Evolutionary conservation across 2,329 filamentous ascomycete species (phyloP), one percentile per base, ranked within the genome.

Genomic region (Alternaria triticina): DNA sequence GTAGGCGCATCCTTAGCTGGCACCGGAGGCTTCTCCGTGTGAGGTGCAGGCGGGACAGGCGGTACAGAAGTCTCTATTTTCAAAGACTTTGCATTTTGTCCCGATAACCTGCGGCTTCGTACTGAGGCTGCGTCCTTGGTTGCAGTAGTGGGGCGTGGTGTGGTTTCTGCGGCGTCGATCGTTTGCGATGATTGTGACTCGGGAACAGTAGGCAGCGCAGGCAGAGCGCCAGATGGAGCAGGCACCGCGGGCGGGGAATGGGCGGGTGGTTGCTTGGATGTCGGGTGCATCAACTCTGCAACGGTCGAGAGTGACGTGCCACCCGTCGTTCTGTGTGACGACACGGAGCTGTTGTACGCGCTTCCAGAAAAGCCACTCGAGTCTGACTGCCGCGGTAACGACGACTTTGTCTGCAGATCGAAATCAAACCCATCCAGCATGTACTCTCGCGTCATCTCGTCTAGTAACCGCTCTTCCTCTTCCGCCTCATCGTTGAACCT

Each of bases 381-480:
- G 76, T 93, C 91, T 4, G 93, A 96, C 74, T 95, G 90, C 62
- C 93, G 88, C 33, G 92, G 91, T 22, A 92, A 79, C 25, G 89
- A 86, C 15, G 88, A 90, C 70, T 90, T 92, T 6, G 86, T 86
- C 70, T 89, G 86, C 33, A 90, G 81, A 57, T 89, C 90, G 74
- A 94, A 91, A 61, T 92, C 87, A 74, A 96, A 96, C 60, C 94
- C 91, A 59, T 95, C 92, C 74, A 96, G 89, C 58, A 90, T 87
- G 78, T 94, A 95, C 57, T 91, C 93, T 67, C 88, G 89, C 0
- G 92, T 94, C 86, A 98, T 93, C 77, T 97, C 93, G 65, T 97
- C 95, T 52, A 97, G 80, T 57, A 85, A 74, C 4, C 83, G 80
- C 67, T 85, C 83, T 65, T 85, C 84, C 74, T 85, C 83, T 55